Percentiles rank a stretch among this genome's conserved stretches.
Evolutionary conservation across 116 monocot genomes (phyloP).

Genomic region (Iris pallida): DNA sequence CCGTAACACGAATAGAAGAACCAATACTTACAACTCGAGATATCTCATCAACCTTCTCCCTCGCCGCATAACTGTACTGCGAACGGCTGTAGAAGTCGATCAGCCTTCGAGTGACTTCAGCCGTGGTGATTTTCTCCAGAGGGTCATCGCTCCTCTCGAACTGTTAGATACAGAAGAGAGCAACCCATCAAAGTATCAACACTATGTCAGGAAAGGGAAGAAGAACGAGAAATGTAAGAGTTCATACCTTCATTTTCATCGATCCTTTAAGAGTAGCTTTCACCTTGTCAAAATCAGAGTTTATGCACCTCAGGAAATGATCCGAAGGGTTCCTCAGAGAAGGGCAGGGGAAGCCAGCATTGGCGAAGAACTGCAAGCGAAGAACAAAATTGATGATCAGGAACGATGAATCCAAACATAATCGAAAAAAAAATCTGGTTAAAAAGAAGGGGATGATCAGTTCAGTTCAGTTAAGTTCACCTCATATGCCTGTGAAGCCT

Average conservation of each 20-base stretch:
- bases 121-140: slow-evolving; percentile 69
- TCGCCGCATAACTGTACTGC: slow-evolving; percentile 35
- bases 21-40: slow-evolving; percentile 52
- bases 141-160: slow-evolving; percentile 80
- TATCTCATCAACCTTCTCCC: slow-evolving; percentile 69
- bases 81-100: slow-evolving; percentile 58
- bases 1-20: no score
- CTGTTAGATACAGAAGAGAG: slow-evolving; percentile 20
- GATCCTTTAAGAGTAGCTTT: slow-evolving; percentile 96
- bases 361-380: slow-evolving; percentile 67
- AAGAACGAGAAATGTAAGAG: slow-evolving; percentile 3
- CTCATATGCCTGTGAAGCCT: slow-evolving; percentile 62
- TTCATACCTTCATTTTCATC: slow-evolving; percentile 65
- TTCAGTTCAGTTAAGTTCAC: no score
- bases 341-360: slow-evolving; percentile 98
- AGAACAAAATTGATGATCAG: neutral
- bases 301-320: slow-evolving; percentile 93
- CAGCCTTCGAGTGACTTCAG: slow-evolving; percentile 68
- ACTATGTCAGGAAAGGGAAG: neutral
- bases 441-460: neutral
- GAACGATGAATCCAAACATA: no score
- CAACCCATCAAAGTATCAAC: neutral
- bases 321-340: slow-evolving; percentile 91
- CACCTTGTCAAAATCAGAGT: slow-evolving; percentile 97
- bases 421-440: no score